These are phyloP conservation scores for Avicennia marina DNA, from an alignment of 257 asterid species.

Conservation along the genomic window DNA sequence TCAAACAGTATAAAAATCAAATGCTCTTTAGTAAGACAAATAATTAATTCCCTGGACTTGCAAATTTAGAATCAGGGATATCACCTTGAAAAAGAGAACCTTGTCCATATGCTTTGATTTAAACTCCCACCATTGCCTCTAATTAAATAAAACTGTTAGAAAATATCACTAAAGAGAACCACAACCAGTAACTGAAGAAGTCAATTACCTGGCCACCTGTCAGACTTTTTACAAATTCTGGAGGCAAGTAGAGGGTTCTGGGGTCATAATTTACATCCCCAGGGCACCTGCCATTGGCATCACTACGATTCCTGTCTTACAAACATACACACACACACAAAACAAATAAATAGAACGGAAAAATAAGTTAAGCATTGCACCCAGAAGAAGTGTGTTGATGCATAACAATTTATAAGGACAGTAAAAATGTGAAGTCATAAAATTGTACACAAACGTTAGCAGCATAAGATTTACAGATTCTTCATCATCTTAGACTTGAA, in stretches of 20 bases:
- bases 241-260: conserved; percentile 79
- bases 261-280: conserved; percentile 73
- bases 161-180: conserved; percentile 7
- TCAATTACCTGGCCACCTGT: conserved; percentile 85
- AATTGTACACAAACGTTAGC: not conserved
- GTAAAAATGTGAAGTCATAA: too few species aligned
- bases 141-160: conserved; percentile 21
- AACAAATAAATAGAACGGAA: too few species aligned
- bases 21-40: conserved; percentile 13
- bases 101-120: conserved; percentile 98
- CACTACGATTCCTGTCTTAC: conserved; percentile 63
- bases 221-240: conserved; percentile 58
- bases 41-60: conserved; percentile 7
- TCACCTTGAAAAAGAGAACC: conserved; percentile 95
- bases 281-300: conserved; percentile 70
- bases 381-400: not conserved
- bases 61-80: conserved; percentile 11
- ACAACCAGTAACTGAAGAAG: conserved; percentile 20
- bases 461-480: conserved; percentile 5
- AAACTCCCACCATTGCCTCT: conserved; percentile 99
- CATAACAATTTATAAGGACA: too few species aligned
- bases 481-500: conserved; percentile 5
- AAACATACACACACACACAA: not conserved
- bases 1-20: conserved; percentile 17
- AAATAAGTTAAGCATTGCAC: not conserved